Conservation (phyloP, 306 rosid species). For the Gillenia trifoliata region DNA sequence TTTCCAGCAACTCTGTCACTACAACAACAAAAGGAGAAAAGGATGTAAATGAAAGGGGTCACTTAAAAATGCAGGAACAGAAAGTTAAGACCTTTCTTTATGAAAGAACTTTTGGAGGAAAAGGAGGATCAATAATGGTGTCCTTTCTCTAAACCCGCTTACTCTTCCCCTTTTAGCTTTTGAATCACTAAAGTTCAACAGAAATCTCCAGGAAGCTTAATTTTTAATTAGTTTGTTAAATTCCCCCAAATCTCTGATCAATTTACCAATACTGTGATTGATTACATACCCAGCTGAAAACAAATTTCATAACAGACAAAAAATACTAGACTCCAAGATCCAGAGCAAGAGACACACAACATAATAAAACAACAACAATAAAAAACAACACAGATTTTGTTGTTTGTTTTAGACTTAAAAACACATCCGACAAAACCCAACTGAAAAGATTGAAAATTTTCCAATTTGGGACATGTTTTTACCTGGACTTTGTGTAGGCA, state of each 20-base stretch:
- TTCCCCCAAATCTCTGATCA: slow-evolving; percentile 28
- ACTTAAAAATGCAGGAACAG: slow-evolving; percentile 13
- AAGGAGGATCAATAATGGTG: slow-evolving; percentile 37
- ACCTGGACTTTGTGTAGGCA: slow-evolving; percentile 61
- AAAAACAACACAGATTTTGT: slow-evolving; percentile 6
- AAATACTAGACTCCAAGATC: slow-evolving; percentile 54
- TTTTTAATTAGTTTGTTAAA: slow-evolving; percentile 30
- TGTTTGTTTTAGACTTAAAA: slow-evolving; percentile 16
- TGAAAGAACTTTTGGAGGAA: slow-evolving; percentile 28
- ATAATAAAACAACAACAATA: neutral
- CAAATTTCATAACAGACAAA: slow-evolving; percentile 67
- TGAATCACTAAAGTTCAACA: slow-evolving; percentile 34
- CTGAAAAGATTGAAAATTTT: slow-evolving; percentile 17
- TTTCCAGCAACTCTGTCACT: slow-evolving; percentile 43
- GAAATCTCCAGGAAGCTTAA: slow-evolving; percentile 19
- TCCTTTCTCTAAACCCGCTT: slow-evolving; percentile 33
- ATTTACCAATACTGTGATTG: slow-evolving; percentile 11
- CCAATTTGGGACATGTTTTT: slow-evolving; percentile 15
- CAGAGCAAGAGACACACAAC: slow-evolving; percentile 10
- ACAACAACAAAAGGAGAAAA: slow-evolving; percentile 1
- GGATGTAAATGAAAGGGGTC: slow-evolving; percentile 22
- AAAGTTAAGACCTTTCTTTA: slow-evolving; percentile 24
- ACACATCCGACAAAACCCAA: slow-evolving; percentile 41
- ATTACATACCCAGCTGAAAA: slow-evolving; percentile 23
- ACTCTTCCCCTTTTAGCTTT: slow-evolving; percentile 39